Base-by-base conservation (phyloP, 495 filamentous ascomycete genomes). In the Umbilicaria muhlenbergii region DNA sequence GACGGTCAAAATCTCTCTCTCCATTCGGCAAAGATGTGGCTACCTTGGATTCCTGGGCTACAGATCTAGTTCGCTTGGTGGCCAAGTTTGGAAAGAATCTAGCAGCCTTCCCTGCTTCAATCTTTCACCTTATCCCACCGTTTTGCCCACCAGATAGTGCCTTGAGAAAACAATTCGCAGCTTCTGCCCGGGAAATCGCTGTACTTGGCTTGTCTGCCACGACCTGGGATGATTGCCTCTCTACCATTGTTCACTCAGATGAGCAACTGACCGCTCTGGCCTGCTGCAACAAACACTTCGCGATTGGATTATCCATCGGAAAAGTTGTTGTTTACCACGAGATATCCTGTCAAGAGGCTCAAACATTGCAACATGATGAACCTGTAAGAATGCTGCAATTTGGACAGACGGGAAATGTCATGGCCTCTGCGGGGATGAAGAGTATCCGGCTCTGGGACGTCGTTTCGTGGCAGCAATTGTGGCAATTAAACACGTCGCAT, bases 221-320 rank as follows among this genome's bases (percentile, higher is more conserved):
- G 4, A 33, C 36, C 3, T 59, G 58, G 57, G 52, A 56, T 14
- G 57, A 61, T 45, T 54, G 57, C 31, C 36, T 58, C 14, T 49
- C 54, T 0, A 57, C 50, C 1, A 49, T 58, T 12, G 38, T 33
- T 8, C 34, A 44, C 21, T 11, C 39, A 15, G 18, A 32, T 13
- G 44, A 48, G 41, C 36, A 40, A 4, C 43, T 39, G 3, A 11
- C 39, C 0, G 42, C 46, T 34, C 2, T 54, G 5, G 42, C 52
- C 4, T 52, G 24, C 15, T 48, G 35, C 1, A 41, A 49, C 3
- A 42, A 34, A 10, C 33, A 17, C 8, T 58, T 56, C 34, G 46
- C 50, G 11, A 15, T 48, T 1, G 46, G 44, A 10, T 39, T 38
- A 5, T 37, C 34, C 8, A 51, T 44, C 11, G 37, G 58, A 5